phyloP scores from a whole-genome alignment of 306 rosid genomes.

The Lupinus albus region DNA sequence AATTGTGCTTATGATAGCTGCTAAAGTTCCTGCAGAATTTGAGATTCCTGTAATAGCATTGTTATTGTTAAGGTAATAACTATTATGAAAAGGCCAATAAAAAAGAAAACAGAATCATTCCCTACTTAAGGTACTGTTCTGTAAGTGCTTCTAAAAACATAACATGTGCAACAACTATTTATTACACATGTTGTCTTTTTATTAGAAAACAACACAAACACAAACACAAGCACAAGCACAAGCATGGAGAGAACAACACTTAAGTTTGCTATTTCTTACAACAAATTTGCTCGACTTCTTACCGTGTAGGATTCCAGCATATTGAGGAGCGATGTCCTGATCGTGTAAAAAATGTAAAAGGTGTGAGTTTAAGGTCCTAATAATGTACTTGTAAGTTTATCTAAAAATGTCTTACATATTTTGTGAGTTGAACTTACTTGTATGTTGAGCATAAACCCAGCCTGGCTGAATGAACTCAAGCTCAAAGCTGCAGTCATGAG shows the following conservation, averaged over 20 bases:
- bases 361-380: constrained; percentile 19
- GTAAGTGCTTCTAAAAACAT: no score
- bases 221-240: no score
- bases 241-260: no score
- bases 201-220: no score
- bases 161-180: no score
- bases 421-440: constrained; percentile 63
- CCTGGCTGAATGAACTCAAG: constrained; percentile 93
- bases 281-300: constrained; percentile 31
- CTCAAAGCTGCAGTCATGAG: constrained; percentile 79
- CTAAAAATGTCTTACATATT: background rate
- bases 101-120: background rate
- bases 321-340: constrained; percentile 95
- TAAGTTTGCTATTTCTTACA: no score
- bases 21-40: constrained; percentile 82
- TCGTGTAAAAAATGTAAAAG: constrained; percentile 34
- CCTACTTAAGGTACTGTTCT: background rate
- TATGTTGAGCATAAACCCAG: constrained; percentile 88
- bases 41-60: constrained; percentile 65
- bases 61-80: background rate
- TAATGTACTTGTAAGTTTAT: background rate
- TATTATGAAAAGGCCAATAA: background rate
- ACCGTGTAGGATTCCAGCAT: constrained; percentile 92
- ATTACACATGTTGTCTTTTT: no score
- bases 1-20: constrained; percentile 92